phyloP scores from a whole-genome alignment of 352 stramenopile genomes.

The Pythium oligandrum region DNA sequence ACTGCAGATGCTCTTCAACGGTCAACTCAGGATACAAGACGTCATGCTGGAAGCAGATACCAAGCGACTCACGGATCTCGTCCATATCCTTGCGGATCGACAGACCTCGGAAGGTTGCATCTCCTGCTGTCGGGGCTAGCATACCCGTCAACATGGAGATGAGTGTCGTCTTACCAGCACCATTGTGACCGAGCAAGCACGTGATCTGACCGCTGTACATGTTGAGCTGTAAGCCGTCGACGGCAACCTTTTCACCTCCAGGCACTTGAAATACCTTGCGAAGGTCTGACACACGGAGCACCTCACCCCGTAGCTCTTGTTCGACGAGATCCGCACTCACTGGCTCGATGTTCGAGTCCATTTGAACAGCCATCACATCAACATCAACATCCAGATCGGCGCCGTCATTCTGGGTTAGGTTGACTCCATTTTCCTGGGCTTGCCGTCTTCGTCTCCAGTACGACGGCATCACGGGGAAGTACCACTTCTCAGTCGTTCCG shows the following conservation, averaged over 20 bases:
- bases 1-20: slow-evolving; percentile 43
- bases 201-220: slow-evolving; percentile 89
- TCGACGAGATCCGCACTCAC: slow-evolving; percentile 15
- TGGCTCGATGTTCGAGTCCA: slow-evolving; percentile 21
- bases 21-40: slow-evolving; percentile 55
- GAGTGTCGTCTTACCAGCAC: slow-evolving; percentile 78
- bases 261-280: slow-evolving; percentile 48
- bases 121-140: slow-evolving; percentile 17
- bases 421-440: slow-evolving; percentile 6
- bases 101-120: slow-evolving; percentile 27
- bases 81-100: slow-evolving; percentile 45
- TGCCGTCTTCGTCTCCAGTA: slow-evolving; percentile 48
- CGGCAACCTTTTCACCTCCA: slow-evolving; percentile 59
- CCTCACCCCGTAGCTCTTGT: slow-evolving; percentile 19
- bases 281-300: slow-evolving; percentile 27
- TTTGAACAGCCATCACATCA: not conserved
- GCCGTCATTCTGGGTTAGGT: slow-evolving; percentile 5
- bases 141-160: slow-evolving; percentile 85
- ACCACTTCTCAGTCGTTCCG: slow-evolving; percentile 85
- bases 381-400: not conserved
- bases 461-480: slow-evolving; percentile 81
- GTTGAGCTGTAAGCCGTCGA: slow-evolving; percentile 61
- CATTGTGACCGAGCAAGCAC: slow-evolving; percentile 86
- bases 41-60: slow-evolving; percentile 68
- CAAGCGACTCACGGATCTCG: slow-evolving; percentile 43